Conservation (phyloP, 2,329 filamentous ascomycete species). For the Microcyclospora tardicrescens region DNA sequence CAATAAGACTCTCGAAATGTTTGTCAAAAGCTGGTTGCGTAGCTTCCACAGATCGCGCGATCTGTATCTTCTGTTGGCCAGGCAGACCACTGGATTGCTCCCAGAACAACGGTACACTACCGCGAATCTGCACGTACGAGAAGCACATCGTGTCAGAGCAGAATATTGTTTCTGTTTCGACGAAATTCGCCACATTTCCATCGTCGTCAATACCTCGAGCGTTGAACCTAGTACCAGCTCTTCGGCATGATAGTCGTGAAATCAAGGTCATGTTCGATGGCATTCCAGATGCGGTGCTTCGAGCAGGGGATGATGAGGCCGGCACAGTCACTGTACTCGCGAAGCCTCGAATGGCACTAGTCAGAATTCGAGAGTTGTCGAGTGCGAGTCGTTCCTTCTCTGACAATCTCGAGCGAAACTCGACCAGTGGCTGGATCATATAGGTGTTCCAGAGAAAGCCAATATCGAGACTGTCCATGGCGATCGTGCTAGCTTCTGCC, state of each 20-base stretch:
- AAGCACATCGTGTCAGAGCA: constrained; percentile 72
- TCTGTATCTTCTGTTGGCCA: constrained; percentile 84
- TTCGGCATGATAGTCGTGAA: constrained; percentile 75
- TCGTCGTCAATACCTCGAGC: constrained; percentile 96
- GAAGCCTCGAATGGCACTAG: constrained; percentile 87
- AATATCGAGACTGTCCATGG: constrained; percentile 85
- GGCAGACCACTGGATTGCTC: constrained; percentile 83
- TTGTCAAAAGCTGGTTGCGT: constrained; percentile 91
- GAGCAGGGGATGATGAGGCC: constrained; percentile 58
- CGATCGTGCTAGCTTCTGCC: constrained; percentile 49
- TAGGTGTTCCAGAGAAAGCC: constrained; percentile 96
- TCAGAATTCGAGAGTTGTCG: constrained; percentile 79
- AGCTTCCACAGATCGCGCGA: constrained; percentile 78
- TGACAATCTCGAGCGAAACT: constrained; percentile 73
- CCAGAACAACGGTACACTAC: constrained; percentile 94
- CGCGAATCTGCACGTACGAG: constrained; percentile 84
- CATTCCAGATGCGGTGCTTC: constrained; percentile 52
- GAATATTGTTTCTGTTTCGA: constrained; percentile 91
- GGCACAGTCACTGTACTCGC: constrained; percentile 78
- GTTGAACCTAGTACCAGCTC: constrained; percentile 92
- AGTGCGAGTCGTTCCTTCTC: constrained; percentile 61
- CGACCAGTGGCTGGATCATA: constrained; percentile 86
- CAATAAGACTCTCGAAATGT: constrained; percentile 78
- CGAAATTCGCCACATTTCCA: constrained; percentile 94
- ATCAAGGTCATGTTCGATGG: constrained; percentile 81